Evolutionary conservation across 179 eudicot species (phyloP), one percentile per base, ranked within the genome.

Genomic region (Nepenthes alata): DNA sequence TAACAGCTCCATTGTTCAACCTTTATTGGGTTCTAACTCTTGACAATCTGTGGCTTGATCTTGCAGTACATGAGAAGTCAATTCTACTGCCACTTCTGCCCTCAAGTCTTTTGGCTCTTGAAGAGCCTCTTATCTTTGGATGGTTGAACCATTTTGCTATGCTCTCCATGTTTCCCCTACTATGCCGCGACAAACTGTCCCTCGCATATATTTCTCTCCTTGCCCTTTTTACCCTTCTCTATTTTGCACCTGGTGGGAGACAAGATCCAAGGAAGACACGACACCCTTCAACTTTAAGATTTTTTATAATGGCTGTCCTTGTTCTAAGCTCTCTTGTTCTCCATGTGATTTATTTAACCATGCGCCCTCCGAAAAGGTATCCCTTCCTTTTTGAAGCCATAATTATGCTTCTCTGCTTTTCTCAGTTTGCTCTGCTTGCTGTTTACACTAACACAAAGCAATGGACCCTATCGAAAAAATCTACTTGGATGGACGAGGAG

Each of bases 41-140:
- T 1, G 15, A 11, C 49, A 41, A 39, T 6, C 35, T 36, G 11
- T 41, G 35, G 8, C 16, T 61, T 65, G 34, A 13, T 39, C 49
- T 64, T 68, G 56, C 95, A 93, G 98, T 93, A 57, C 98, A 93
- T 2, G 95, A 93, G 83, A 93, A 89, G 82, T 93, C 98, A 35
- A 86, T 93, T 57, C 81, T 93, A 73, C 80, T 93, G 55, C 98
- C 97, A 1, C 93, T 93, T 65, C 71, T 93, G 48, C 86, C 98
- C 6, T 89, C 94, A 65, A 93, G 91, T 74, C 76, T 93, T 37
- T 72, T 93, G 77, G 96, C 90, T 37, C 66, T 87, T 16, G 91
- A 93, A 64, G 94, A 93, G 71, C 95, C 98, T 48, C 68, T 73
- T 25, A 69, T 89, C 49, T 87, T 74, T 65, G 74, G 70, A 78